Base-by-base conservation (phyloP, 2,329 filamentous ascomycete species). In the Penicillium sp. region DNA sequence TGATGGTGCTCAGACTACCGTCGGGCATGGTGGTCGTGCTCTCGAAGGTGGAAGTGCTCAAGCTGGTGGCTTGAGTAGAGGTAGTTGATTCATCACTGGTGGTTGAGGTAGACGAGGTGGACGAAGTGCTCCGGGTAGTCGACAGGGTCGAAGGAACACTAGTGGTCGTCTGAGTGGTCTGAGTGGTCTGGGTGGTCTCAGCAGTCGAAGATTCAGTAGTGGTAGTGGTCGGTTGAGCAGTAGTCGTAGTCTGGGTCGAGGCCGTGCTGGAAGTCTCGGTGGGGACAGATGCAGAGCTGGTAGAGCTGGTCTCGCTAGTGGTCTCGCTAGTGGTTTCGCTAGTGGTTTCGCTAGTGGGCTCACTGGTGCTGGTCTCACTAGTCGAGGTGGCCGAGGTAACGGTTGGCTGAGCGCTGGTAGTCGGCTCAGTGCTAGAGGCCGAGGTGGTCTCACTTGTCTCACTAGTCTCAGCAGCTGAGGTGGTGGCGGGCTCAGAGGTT, bases 1-100 rank as follows among this genome's bases (percentile, higher is more conserved):
- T 81, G 58, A 78, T 70, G 42, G 78, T 80, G 61, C 69, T 71
- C 23, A 74, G 53, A 17, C 66, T 68, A n/a, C 79, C 79, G 57
- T 81, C 68, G 19, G 75, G 61, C 12, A 75, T 58, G 13, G 77
- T 80, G 27, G 74, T 76, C 33, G 75, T 79, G 53, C 68, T 71
- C 55, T 76, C 66, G 62, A 67, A 70, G 42, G 77, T 79, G 3
- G 75, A 76, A 12, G 76, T 79, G 61, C 59, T 72, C 21, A 69
- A 64, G 21, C 66, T 70, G 36, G 68, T 66, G 10, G 62, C 66
- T 0, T 64, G 56, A 21, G 61, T 59, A 6, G 68, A 66, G 19
- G 66, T 70, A n/a, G 60, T 54, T 9, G 63, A 61, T 47, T 49
- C 51, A 6, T 13, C 2, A n/a, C 13, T 43, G 9, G 39, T 36